Evolutionary conservation across 768 basidiomycete species (phyloP).

Genomic region (Roridomyces roridus): DNA sequence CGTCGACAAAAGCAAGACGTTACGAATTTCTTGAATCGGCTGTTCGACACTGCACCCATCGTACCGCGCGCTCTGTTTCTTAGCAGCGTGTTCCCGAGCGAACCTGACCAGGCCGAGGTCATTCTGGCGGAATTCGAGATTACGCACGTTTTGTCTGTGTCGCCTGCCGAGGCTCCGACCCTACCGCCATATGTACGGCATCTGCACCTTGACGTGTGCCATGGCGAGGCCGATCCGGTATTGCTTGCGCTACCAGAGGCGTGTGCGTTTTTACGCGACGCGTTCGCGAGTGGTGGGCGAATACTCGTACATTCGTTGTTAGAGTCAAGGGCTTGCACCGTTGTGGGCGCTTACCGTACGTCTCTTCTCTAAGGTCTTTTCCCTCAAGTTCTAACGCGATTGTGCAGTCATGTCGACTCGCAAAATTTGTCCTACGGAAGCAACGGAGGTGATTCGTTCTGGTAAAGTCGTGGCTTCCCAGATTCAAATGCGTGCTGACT

Average conservation of each 20-base stretch:
- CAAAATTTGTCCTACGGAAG: constrained; percentile 44
- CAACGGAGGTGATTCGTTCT: constrained; percentile 46
- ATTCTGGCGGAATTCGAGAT: constrained; percentile 57
- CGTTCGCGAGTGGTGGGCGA: constrained; percentile 44
- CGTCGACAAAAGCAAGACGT: constrained; percentile 59
- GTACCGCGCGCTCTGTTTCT: constrained; percentile 56
- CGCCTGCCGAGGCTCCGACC: constrained; percentile 52
- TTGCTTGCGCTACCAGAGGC: constrained; percentile 52
- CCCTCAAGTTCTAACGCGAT: constrained; percentile 6
- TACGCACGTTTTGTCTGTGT: constrained; percentile 60
- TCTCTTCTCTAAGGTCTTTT: constrained; percentile 10
- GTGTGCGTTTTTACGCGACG: constrained; percentile 52
- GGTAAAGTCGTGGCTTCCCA: too few relatives aligned
- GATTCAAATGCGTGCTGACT: neutral
- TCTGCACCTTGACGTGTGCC: constrained; percentile 48
- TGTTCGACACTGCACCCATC: constrained; percentile 59
- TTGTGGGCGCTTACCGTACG: constrained; percentile 60
- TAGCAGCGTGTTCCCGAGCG: constrained; percentile 64
- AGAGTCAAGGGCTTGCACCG: constrained; percentile 61
- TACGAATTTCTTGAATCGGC: constrained; percentile 54
- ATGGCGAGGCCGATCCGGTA: constrained; percentile 44
- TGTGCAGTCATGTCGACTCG: constrained; percentile 53
- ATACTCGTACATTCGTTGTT: constrained; percentile 61
- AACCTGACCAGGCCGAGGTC: constrained; percentile 53
- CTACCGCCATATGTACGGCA: constrained; percentile 42